phyloP scores from a whole-genome alignment of 495 filamentous ascomycete genomes.

The Halenospora varia region DNA sequence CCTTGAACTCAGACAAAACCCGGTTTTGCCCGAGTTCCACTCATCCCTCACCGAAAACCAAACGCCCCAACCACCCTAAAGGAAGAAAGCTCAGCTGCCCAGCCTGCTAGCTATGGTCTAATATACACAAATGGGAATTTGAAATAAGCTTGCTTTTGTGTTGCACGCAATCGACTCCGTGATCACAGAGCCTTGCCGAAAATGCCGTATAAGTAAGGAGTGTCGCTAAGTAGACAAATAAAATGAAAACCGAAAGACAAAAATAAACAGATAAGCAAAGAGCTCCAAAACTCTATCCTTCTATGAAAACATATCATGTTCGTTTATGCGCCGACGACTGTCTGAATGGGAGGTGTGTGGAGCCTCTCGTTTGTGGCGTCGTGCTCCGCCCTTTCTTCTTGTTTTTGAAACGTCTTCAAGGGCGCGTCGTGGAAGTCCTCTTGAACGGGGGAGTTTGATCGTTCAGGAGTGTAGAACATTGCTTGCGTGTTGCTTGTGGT shows the following conservation, averaged over 20 bases:
- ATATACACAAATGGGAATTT: background rate
- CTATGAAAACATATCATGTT: too few relatives aligned
- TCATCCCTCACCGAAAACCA: background rate
- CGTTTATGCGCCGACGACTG: background rate
- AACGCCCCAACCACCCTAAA: background rate
- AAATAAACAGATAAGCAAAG: background rate
- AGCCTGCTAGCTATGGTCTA: background rate
- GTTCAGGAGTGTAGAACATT: constrained; percentile 25
- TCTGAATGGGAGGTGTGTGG: background rate
- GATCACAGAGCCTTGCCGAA: background rate
- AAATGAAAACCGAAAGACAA: background rate
- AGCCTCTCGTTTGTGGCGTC: background rate
- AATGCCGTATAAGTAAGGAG: constrained; percentile 1
- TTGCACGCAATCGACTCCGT: background rate
- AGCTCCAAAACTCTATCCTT: too few relatives aligned
- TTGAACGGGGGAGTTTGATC: constrained; percentile 15
- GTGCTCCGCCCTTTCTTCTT: background rate
- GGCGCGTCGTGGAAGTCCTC: background rate
- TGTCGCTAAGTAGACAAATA: background rate
- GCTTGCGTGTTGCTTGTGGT: constrained; percentile 17
- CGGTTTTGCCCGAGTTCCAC: background rate
- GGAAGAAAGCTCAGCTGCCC: background rate
- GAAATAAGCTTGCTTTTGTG: background rate
- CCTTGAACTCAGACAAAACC: background rate
- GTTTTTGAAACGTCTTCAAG: too few relatives aligned